Percentiles rank a stretch among this genome's conserved stretches.
Evolutionary conservation across 2,329 filamentous ascomycete species (phyloP).

Genomic region (Cladosporium colombiae): DNA sequence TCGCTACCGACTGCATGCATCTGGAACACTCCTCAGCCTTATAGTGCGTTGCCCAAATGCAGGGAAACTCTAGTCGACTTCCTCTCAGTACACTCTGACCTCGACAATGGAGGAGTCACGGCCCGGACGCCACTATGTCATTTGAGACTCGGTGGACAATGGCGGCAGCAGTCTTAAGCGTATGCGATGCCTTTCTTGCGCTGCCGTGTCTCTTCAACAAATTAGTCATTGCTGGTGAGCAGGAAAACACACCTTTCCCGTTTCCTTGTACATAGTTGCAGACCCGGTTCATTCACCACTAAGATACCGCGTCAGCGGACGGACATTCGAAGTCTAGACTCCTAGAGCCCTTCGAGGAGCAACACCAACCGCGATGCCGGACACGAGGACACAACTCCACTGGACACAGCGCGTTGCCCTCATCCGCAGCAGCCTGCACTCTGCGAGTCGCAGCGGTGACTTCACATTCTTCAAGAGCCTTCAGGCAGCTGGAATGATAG

Average conservation of each 20-base stretch:
- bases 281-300: background rate
- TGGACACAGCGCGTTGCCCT: slow-evolving; percentile 50
- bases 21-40: slow-evolving; percentile 18
- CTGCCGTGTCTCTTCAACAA: background rate
- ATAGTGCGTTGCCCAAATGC: slow-evolving; percentile 9
- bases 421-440: slow-evolving; percentile 48
- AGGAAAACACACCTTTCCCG: background rate
- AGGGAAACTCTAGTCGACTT: slow-evolving; percentile 20
- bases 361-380: slow-evolving; percentile 26
- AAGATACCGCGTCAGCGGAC: background rate
- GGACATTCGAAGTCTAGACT: background rate
- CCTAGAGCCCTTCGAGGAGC: background rate
- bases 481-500: slow-evolving; percentile 46
- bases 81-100: background rate
- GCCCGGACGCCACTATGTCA: slow-evolving; percentile 3
- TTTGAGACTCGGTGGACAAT: background rate
- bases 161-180: background rate
- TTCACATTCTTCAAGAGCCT: slow-evolving; percentile 51
- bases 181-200: slow-evolving; percentile 6
- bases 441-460: slow-evolving; percentile 46
- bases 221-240: background rate
- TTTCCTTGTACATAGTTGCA: slow-evolving; percentile 6
- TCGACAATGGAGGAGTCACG: slow-evolving; percentile 12
- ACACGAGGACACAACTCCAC: slow-evolving; percentile 39
- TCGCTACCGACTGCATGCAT: slow-evolving; percentile 32